Conservation (phyloP, 2,329 filamentous ascomycete species). For the Colletotrichum scovillei region DNA sequence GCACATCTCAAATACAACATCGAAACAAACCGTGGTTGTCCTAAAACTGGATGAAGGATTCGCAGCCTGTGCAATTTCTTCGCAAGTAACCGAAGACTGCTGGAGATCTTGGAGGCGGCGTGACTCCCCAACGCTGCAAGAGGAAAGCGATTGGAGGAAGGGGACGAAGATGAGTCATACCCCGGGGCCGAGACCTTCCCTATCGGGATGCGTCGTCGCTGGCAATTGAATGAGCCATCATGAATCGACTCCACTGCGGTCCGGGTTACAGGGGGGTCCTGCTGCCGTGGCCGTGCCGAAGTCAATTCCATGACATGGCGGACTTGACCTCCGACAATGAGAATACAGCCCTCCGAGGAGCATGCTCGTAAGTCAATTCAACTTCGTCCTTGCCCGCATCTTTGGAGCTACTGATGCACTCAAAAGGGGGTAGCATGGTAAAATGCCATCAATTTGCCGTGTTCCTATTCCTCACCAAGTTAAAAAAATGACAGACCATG, state of each 20-base stretch:
- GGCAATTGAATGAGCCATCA: constrained; percentile 31
- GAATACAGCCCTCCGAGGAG: too few species aligned
- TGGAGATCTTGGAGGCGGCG: neutral
- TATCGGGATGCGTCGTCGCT: constrained; percentile 10
- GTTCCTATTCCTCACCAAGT: too few species aligned
- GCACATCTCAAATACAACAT: neutral
- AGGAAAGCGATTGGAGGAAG: neutral
- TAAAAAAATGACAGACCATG: too few species aligned
- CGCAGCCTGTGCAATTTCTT: neutral
- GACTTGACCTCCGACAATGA: neutral
- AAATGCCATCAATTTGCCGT: too few species aligned
- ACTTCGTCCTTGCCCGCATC: too few species aligned
- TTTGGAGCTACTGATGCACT: too few species aligned
- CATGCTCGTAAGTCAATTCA: too few species aligned
- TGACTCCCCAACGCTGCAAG: neutral
- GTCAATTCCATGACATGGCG: neutral
- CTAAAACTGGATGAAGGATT: neutral
- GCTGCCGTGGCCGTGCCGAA: neutral
- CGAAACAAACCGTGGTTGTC: neutral
- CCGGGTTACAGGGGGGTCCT: constrained; percentile 18
- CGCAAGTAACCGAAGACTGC: too few species aligned
- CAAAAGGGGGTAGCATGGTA: too few species aligned
- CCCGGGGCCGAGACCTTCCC: constrained; percentile 20
- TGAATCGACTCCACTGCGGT: constrained; percentile 8
- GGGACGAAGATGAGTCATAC: constrained; percentile 16